phyloP scores from a whole-genome alignment of 768 basidiomycete species.

The Hygrophoropsis aurantiaca region DNA sequence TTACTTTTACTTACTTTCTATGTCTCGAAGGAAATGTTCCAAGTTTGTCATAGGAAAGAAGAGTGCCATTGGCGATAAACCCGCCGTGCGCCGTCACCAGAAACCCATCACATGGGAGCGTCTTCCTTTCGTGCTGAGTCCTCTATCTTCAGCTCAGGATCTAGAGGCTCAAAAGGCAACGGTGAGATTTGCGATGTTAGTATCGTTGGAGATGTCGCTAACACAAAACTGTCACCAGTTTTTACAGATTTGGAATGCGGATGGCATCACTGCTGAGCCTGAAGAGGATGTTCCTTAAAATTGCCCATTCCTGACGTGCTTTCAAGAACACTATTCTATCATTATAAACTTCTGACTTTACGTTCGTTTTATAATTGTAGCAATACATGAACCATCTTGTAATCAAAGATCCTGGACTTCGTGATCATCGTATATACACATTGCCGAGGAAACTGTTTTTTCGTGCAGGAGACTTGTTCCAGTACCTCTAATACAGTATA shows the following conservation, averaged over 20 bases:
- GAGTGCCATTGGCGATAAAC: conserved; percentile 82
- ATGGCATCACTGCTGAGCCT: conserved; percentile 69
- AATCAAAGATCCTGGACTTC: too few relatives aligned
- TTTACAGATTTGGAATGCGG: conserved; percentile 79
- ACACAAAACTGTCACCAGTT: conserved; percentile 42
- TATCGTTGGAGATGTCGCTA: conserved; percentile 2
- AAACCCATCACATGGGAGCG: conserved; percentile 70
- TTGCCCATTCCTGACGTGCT: not conserved
- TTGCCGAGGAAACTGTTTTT: too few relatives aligned
- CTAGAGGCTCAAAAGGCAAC: conserved; percentile 56
- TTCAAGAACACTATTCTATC: not conserved
- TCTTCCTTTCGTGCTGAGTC: conserved; percentile 61
- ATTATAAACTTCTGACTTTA: too few relatives aligned
- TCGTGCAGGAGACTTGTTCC: too few relatives aligned
- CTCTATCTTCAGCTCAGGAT: conserved; percentile 65
- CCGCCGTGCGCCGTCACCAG: conserved; percentile 63
- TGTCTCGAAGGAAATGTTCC: conserved; percentile 71
- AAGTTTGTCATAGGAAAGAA: conserved; percentile 91
- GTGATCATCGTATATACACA: too few relatives aligned
- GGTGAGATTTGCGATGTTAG: conserved; percentile 44
- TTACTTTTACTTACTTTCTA: conserved; percentile 5
- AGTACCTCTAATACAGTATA: too few relatives aligned
- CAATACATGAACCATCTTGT: too few relatives aligned
- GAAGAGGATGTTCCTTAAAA: conserved; percentile 45
- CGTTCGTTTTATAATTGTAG: too few relatives aligned